phyloP scores from a whole-genome alignment of 2,329 filamentous ascomycete genomes.

The Aspergillus fumigatiaffinis region DNA sequence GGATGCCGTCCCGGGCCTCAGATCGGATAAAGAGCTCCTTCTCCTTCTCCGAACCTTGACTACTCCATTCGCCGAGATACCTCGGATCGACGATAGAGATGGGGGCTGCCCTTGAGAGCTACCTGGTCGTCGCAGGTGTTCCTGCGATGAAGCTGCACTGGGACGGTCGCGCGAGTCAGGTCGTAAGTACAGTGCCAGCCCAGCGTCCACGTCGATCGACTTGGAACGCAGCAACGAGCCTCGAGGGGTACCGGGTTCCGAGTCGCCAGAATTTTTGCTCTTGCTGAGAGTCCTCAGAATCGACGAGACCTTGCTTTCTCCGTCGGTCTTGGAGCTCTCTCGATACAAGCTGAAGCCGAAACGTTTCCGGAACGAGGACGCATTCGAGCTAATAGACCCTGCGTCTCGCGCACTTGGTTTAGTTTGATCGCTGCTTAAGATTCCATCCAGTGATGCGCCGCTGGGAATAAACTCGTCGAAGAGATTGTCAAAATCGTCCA shows the following conservation, averaged over 20 bases:
- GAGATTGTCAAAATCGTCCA: constrained; percentile 85
- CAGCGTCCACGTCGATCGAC: constrained; percentile 68
- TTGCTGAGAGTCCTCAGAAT: constrained; percentile 90
- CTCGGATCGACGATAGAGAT: constrained; percentile 49
- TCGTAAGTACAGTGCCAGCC: constrained; percentile 44
- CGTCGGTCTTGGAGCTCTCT: constrained; percentile 72
- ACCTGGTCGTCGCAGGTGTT: constrained; percentile 40
- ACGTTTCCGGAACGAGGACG: constrained; percentile 77
- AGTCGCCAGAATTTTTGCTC: constrained; percentile 58
- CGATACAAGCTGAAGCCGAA: constrained; percentile 77
- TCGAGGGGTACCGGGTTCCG: constrained; percentile 66
- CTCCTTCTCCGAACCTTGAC: constrained; percentile 66
- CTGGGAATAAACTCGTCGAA: constrained; percentile 63
- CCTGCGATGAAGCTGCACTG: constrained; percentile 47
- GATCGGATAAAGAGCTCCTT: constrained; percentile 85
- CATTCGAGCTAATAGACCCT: constrained; percentile 78
- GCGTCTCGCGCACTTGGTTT: constrained; percentile 60
- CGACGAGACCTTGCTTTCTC: constrained; percentile 66
- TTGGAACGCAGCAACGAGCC: constrained; percentile 65
- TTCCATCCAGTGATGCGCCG: constrained; percentile 42
- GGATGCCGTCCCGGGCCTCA: constrained; percentile 63
- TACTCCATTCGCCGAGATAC: constrained; percentile 43
- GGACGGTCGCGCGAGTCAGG: constrained; percentile 56
- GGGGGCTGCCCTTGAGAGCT: constrained; percentile 47
- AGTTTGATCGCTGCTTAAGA: constrained; percentile 51